Evolutionary conservation across 495 filamentous ascomycete genomes (phyloP).

Genomic region (Trichoderma orchidacearum): DNA sequence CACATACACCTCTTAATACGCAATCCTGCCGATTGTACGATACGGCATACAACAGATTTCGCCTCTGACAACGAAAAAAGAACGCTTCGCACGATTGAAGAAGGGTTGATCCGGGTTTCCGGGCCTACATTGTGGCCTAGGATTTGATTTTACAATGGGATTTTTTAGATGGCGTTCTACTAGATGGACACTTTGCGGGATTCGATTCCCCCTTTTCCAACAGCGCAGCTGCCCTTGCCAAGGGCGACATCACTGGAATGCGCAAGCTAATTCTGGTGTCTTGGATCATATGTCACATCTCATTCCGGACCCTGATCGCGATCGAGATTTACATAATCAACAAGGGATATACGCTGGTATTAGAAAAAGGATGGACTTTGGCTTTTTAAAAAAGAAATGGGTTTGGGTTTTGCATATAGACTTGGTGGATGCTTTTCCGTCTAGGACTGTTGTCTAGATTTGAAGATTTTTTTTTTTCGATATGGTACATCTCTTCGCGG

Average conservation of each 20-base stretch:
- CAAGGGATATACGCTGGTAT: background rate
- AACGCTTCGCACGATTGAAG: slow-evolving; percentile 10
- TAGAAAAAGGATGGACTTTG: background rate
- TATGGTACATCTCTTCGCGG: background rate
- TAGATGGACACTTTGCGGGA: slow-evolving; percentile 5
- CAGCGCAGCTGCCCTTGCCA: background rate
- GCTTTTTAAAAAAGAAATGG: background rate
- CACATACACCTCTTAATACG: background rate
- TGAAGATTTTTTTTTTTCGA: background rate
- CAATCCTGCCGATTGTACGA: background rate
- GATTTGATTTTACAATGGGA: slow-evolving; percentile 9
- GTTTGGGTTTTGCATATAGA: background rate
- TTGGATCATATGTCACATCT: background rate
- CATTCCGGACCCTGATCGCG: background rate
- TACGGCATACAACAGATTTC: background rate
- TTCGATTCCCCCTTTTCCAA: slow-evolving; percentile 5
- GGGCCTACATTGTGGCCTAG: slow-evolving; percentile 9
- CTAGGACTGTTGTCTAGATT: background rate
- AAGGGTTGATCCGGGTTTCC: slow-evolving; percentile 13
- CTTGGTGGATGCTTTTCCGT: too few relatives aligned
- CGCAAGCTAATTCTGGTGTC: background rate
- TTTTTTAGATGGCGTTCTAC: slow-evolving; percentile 8
- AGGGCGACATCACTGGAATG: background rate
- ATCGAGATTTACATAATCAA: background rate
- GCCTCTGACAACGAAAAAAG: slow-evolving; percentile 7